A percentile compares a stretch with the other conserved stretches of the same genome.
phyloP scores from a whole-genome alignment of 2,329 filamentous ascomycete species.

The Pseudogymnoascus sp. region DNA sequence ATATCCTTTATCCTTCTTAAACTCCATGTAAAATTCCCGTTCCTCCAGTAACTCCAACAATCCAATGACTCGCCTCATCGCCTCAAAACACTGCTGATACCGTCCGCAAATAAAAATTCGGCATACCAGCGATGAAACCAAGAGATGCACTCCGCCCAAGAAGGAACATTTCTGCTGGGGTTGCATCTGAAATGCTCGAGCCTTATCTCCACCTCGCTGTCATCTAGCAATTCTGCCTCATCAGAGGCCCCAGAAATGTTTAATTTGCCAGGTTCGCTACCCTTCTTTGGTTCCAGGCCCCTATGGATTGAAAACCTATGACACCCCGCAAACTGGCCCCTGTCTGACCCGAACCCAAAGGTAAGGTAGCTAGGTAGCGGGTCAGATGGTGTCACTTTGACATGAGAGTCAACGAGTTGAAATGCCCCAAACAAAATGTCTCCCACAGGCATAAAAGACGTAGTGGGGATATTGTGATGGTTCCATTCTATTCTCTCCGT shows the following conservation, averaged over 20 bases:
- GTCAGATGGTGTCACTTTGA: background rate
- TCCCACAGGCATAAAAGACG: background rate
- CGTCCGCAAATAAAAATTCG: constrained; percentile 5
- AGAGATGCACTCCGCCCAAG: background rate
- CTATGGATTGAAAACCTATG: background rate
- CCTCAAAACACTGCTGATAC: background rate
- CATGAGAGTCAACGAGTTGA: background rate
- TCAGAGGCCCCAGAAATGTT: background rate
- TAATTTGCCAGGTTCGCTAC: background rate
- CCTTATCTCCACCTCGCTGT: background rate
- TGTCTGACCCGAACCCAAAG: constrained; percentile 5
- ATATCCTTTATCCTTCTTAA: background rate
- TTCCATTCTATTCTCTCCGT: constrained; percentile 1
- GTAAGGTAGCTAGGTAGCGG: background rate
- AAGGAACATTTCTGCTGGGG: background rate
- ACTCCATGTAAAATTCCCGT: background rate
- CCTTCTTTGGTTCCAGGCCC: background rate
- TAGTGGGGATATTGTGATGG: background rate
- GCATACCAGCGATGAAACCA: background rate
- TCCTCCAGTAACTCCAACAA: background rate
- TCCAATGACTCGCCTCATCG: background rate
- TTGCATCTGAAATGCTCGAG: constrained; percentile 6
- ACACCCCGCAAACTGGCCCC: background rate
- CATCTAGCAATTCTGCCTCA: background rate
- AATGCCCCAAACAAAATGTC: constrained; percentile 3